Conservation (phyloP, 2,329 filamentous ascomycete species). For the Helotiales sp. region DNA sequence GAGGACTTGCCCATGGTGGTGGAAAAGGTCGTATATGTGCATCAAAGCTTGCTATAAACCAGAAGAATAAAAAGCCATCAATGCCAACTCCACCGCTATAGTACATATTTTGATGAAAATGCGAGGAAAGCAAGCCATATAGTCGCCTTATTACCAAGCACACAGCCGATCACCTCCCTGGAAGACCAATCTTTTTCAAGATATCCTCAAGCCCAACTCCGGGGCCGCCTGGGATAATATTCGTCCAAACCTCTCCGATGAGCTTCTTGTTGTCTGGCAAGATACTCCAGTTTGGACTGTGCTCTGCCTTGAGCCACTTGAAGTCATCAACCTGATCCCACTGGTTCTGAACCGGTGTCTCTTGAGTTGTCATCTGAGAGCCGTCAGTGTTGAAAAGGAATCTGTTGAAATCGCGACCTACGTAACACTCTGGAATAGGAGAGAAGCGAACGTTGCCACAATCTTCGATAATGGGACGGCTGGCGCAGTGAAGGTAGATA, state of each 20-base stretch:
- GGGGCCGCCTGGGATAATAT: slow-evolving; percentile 67
- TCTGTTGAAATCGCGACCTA: slow-evolving; percentile 50
- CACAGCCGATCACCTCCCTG: background rate
- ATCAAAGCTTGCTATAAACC: background rate
- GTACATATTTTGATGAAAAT: background rate
- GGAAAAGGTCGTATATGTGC: too few relatives aligned
- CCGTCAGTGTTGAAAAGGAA: slow-evolving; percentile 16
- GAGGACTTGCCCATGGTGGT: too few relatives aligned
- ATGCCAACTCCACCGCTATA: slow-evolving; percentile 11
- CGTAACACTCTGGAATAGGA: slow-evolving; percentile 71
- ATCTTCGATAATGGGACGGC: slow-evolving; percentile 92
- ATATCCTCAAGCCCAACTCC: slow-evolving; percentile 69
- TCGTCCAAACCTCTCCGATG: slow-evolving; percentile 68
- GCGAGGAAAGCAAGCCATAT: background rate
- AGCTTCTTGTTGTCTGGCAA: slow-evolving; percentile 66
- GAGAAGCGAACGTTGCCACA: slow-evolving; percentile 81
- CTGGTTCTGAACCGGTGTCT: slow-evolving; percentile 59
- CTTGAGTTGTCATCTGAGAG: slow-evolving; percentile 35
- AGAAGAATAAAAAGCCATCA: background rate
- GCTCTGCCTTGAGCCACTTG: slow-evolving; percentile 89
- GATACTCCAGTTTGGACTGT: slow-evolving; percentile 86
- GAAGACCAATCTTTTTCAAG: slow-evolving; percentile 55
- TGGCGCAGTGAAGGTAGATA: slow-evolving; percentile 81
- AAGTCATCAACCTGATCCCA: slow-evolving; percentile 97
- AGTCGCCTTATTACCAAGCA: background rate